Evolutionary conservation across 805 yeast species (phyloP), one percentile per base, ranked within the genome.

Genomic region (Saturnispora besseyi): DNA sequence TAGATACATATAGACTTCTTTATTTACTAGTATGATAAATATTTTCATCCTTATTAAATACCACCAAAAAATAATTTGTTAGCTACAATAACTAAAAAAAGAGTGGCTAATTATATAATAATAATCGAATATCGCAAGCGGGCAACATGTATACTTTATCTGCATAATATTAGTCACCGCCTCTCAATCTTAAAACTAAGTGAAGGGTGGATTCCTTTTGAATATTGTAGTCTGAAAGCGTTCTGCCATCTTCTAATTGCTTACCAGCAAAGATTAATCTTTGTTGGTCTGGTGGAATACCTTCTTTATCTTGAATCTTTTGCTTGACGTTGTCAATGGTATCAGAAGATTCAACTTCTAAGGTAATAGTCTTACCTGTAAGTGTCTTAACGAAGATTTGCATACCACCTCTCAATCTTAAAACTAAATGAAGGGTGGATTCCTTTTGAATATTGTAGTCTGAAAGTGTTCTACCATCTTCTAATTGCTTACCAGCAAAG

Each of bases 381-480:
- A 78, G 69, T 34, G 81, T 77, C 65, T 77, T 77, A 51, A 75
- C 79, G 41, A 63, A 64, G 55, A 79, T 79, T 66, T 78, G 82
- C 82, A 79, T 76, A 67, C 89, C 86, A 77, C 93, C 95, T 77
- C 95, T 82, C 18, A 50, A 45, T 44, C 96, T 90, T 59, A 90
- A 79, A 64, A 90, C 96, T 75, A 90, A 81, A 74, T 90, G 97
- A 57, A 91, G 76, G 60, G 99, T 91, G 57, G 99, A 91, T 81
- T 91, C 99, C 86, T 91, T 91, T 79, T 91, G 98, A 78, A 91
- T 93, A 89, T 91, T 91, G 95, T 93, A 93, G 81, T 91, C 98
- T 62, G 96, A 86, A 66, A 91, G 81, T 62, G 98, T 93, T 82
- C 98, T 88, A 72, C 97, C 97, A 69, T 91, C 97, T 80, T 91